Base-by-base conservation (phyloP, 1,139 yeast species). In the Saccharomyces hybrid region DNA sequence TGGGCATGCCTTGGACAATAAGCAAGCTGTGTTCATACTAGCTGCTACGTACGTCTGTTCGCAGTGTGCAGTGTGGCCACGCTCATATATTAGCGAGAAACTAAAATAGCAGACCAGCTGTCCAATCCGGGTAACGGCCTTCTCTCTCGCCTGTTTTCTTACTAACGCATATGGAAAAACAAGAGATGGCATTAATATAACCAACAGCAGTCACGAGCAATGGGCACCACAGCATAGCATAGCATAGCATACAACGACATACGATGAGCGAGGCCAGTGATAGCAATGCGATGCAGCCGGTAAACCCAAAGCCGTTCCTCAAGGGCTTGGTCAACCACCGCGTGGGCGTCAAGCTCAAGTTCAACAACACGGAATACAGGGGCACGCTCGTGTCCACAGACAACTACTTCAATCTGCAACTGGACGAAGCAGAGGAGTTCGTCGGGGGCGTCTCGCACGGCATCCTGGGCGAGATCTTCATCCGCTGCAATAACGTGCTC, bases 231-330 rank as follows among this genome's bases (percentile, higher is more conserved):
- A 38, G 44, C 44, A 38, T 13, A 4, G 25, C 42, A 11, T 16
- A 38, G 7, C 7, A n/a, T 32, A 34, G 9, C 13, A 29, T n/a
- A 13, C 14, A n/a, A 13, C 16, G 6, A 31, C 7, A n/a, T n/a
- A 38, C 11, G 5, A 38, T 38, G 44, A 38, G 44, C 25, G 44
- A 38, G 44, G 5, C 13, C 44, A 38, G 25, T 38, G 44, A 38
- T 11, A 38, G 9, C 25, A 38, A 9, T n/a, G 44, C 23, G 44
- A 81, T 86, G 61, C 84, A 83, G 60, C 95, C 95, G 14, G 76
- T 86, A 19, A 91, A 91, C 67, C 99, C 99, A 26, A 90, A 88
- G 69, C 98, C 98, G 32, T 93, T 86, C 64, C 75, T 93, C 54
- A 86, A 86, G 59, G 84, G 86, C 26, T 79, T 93, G 49, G 77